Evolutionary conservation across 2,329 filamentous ascomycete genomes (phyloP).

Genomic region (Beauveria australis): DNA sequence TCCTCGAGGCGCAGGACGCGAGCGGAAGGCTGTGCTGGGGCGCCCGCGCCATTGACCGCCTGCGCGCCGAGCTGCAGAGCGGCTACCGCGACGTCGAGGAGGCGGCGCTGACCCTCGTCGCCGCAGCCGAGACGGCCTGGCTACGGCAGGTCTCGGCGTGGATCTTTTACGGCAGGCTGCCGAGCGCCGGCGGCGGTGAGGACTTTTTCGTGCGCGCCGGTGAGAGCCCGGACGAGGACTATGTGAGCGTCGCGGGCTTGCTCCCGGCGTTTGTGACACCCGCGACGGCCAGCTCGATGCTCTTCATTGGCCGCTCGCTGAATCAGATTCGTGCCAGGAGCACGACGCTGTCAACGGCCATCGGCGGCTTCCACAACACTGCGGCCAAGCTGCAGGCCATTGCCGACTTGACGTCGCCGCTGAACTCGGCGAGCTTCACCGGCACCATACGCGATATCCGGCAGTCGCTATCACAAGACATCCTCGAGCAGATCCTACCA

Average conservation of each 20-base stretch:
- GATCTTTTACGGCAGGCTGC: constrained; percentile 81
- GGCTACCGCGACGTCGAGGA: constrained; percentile 82
- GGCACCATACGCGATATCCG: constrained; percentile 68
- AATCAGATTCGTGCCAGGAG: constrained; percentile 66
- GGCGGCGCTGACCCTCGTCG: constrained; percentile 64
- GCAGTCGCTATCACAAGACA: constrained; percentile 73
- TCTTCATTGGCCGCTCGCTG: constrained; percentile 85
- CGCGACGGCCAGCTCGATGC: constrained; percentile 68
- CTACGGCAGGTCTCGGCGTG: constrained; percentile 82
- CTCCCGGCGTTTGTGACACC: constrained; percentile 73
- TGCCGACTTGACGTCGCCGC: constrained; percentile 60
- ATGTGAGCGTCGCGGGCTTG: constrained; percentile 48
- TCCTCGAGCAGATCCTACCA: constrained; percentile 74
- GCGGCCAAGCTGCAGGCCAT: constrained; percentile 63
- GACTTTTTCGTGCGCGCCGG: constrained; percentile 75
- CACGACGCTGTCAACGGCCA: constrained; percentile 30
- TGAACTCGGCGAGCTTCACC: constrained; percentile 64
- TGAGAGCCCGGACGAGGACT: constrained; percentile 40
- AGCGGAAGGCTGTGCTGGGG: constrained; percentile 46
- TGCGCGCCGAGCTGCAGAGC: constrained; percentile 71
- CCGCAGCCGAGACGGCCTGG: constrained; percentile 81
- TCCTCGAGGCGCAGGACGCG: constrained; percentile 47
- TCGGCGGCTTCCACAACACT: constrained; percentile 42
- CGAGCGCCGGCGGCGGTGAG: constrained; percentile 61
- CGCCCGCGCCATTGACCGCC: constrained; percentile 65